Evolutionary conservation across 306 rosid genomes (phyloP), one percentile per base, ranked within the genome.

Genomic region (apple (Malus domestica)): DNA sequence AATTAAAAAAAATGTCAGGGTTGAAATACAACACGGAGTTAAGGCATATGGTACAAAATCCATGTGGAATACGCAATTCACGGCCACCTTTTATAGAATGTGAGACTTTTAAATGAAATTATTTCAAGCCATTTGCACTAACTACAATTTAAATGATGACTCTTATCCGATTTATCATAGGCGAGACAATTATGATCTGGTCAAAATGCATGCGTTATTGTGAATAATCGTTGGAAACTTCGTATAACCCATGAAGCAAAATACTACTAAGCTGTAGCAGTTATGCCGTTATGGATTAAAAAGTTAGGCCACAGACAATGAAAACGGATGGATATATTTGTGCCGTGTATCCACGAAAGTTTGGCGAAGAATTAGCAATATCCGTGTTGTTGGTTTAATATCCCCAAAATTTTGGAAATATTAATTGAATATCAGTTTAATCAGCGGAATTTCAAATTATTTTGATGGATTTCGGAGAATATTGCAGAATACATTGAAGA

Each of bases 21-120:
- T 68, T 1, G 46, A 77, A 58, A 57, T 68, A 20, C 69, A 10
- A 42, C 18, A 23, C 1, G 3, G 49, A 68, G 0, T 8, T 77
- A 7, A 55, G 29, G 29, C 73, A 67, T 33, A 68, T 57, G 68
- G 38, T 67, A n/a, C 68, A 23, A 68, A 74, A 74, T 18, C 75
- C 68, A 11, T 32, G 67, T 23, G 58, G 57, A 9, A 8, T 0
- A 29, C 51, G 9, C 23, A 67, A 68, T 25, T 25, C 55, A 40
- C 44, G 33, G 6, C 23, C 45, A 1, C 30, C 54, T 2, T 77
- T 68, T 29, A 68, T 68, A 68, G 42, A n/a, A 6, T 42, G 68
- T 40, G 68, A 60, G 46, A 38, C 7, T 6, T 77, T 75, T 18
- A 77, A 58, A 68, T n/a, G 22, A 8, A 49, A 68, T 30, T 77